Evolutionary conservation across 345 rosid species (phyloP).

Genomic region (Moringa oleifera): DNA sequence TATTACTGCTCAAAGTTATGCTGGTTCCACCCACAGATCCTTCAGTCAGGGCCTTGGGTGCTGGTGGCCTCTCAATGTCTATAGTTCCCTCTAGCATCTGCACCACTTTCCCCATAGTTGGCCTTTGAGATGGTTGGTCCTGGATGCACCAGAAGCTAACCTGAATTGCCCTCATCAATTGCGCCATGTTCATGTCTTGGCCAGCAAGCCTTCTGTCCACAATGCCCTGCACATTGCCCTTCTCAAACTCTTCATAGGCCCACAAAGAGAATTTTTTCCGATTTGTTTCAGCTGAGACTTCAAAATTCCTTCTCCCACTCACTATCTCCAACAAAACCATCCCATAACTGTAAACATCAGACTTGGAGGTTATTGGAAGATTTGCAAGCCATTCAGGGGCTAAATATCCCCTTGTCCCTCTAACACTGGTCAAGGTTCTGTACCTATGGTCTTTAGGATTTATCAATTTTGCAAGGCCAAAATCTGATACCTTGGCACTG

Average conservation of each 20-base stretch:
- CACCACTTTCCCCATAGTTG: conserved; percentile 52
- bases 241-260: conserved; percentile 61
- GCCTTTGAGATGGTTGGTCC: conserved; percentile 49
- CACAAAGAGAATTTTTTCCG: conserved; percentile 46
- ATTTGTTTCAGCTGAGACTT: conserved; percentile 36
- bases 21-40: conserved; percentile 28
- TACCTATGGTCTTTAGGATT: conserved; percentile 26
- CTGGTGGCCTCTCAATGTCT: conserved; percentile 44
- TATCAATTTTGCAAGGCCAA: conserved; percentile 47
- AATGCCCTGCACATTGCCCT: conserved; percentile 25
- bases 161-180: conserved; percentile 36
- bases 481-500: conserved; percentile 51
- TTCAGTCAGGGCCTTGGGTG: conserved; percentile 34
- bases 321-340: conserved; percentile 55
- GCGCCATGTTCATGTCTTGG: conserved; percentile 32
- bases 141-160: conserved; percentile 59
- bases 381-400: conserved; percentile 59
- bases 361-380: conserved; percentile 42
- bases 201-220: conserved; percentile 37
- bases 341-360: conserved; percentile 63
- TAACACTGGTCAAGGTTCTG: conserved; percentile 23
- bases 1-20: conserved; percentile 23
- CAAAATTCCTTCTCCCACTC: conserved; percentile 40
- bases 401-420: conserved; percentile 46
- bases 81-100: conserved; percentile 54